A percentile compares a stretch with the other conserved stretches of the same genome.
Conservation (phyloP, 2,329 filamentous ascomycete genomes). For the Paramyrothecium roridum region DNA sequence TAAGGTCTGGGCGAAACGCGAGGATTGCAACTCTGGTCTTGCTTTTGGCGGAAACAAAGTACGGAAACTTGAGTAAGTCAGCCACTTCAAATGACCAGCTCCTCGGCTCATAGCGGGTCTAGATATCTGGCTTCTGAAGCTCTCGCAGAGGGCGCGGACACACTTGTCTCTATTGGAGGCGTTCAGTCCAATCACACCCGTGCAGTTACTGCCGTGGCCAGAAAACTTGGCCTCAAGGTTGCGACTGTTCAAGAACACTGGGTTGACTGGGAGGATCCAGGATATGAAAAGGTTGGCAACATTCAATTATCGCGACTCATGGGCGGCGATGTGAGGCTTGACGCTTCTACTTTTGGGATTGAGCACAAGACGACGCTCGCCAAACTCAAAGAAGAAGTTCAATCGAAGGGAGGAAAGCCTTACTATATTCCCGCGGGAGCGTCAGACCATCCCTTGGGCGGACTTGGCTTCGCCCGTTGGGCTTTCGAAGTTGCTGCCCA, state of each 20-base stretch:
- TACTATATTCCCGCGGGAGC: conserved; percentile 73
- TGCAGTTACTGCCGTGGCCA: conserved; percentile 61
- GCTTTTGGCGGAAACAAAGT: conserved; percentile 69
- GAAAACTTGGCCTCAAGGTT: conserved; percentile 52
- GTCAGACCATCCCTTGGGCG: conserved; percentile 67
- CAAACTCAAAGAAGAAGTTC: conserved; percentile 50
- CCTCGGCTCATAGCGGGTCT: neutral
- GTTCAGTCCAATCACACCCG: conserved; percentile 70
- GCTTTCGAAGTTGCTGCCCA: conserved; percentile 66
- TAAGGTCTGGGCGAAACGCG: conserved; percentile 66
- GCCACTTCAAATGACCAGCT: neutral
- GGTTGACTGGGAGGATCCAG: conserved; percentile 59
- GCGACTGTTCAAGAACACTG: conserved; percentile 63
- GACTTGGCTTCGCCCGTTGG: conserved; percentile 68
- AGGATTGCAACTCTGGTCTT: conserved; percentile 67
- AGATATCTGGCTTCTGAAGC: conserved; percentile 66
- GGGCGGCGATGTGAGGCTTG: conserved; percentile 61
- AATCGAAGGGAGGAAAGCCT: conserved; percentile 52
- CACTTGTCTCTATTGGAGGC: conserved; percentile 64
- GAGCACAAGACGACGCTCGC: conserved; percentile 63
- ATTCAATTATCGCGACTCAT: conserved; percentile 68
- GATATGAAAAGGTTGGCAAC: conserved; percentile 65
- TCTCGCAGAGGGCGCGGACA: conserved; percentile 52
- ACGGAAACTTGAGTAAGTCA: conserved; percentile 58
- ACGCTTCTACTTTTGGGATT: conserved; percentile 62